Conservation (phyloP, 306 rosid genomes). For the Cicer yamashitae region DNA sequence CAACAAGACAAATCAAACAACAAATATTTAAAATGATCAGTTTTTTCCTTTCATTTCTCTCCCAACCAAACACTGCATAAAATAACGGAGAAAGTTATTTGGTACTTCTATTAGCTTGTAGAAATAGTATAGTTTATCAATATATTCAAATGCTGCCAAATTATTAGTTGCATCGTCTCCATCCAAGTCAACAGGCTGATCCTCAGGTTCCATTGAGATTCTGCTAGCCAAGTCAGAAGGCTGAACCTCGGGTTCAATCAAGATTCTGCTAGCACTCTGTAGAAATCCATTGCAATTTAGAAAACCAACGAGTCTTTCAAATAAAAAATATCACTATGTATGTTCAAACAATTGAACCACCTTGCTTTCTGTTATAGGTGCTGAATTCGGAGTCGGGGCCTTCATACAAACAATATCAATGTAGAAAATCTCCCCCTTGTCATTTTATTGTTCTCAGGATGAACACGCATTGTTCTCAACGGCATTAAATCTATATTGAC, state of each 20-base stretch:
- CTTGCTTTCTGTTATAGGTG: slow-evolving; percentile 58
- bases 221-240: slow-evolving; percentile 33
- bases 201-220: slow-evolving; percentile 36
- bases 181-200: slow-evolving; percentile 49
- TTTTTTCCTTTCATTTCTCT: too few species aligned
- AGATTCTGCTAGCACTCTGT: slow-evolving; percentile 42
- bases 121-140: slow-evolving; percentile 62
- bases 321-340: neutral
- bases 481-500: too few species aligned
- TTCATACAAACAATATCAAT: slow-evolving; percentile 22
- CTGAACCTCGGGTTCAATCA: slow-evolving; percentile 19
- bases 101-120: slow-evolving; percentile 62
- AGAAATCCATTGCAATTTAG: neutral
- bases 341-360: slow-evolving; percentile 37
- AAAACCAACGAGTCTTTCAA: neutral
- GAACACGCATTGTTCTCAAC: neutral
- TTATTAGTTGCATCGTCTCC: slow-evolving; percentile 50
- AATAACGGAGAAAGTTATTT: neutral
- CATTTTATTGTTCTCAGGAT: neutral
- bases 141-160: slow-evolving; percentile 58
- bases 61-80: too few species aligned
- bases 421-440: neutral
- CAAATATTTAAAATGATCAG: too few species aligned
- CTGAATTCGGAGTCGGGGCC: slow-evolving; percentile 50
- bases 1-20: too few species aligned